Conservation (phyloP, 129 eudicot species). For the Erigeron canadensis region DNA sequence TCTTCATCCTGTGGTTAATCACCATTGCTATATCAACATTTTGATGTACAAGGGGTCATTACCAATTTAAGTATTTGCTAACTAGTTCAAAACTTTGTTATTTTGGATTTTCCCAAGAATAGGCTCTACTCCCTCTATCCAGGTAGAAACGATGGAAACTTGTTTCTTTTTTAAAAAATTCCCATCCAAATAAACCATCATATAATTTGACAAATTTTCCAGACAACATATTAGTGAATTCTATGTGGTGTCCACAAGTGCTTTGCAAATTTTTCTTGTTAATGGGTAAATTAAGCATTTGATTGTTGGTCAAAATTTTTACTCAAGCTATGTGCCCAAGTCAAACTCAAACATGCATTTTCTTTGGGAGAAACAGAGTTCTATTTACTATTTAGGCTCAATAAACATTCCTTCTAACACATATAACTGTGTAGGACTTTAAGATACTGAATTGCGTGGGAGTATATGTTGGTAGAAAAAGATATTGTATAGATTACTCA, state of each 20-base stretch:
- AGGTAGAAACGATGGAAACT: no score
- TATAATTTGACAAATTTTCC: not conserved
- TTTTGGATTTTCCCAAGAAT: no score
- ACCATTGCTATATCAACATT: slow-evolving; percentile 7
- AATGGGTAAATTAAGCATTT: not conserved
- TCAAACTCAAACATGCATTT: slow-evolving; percentile 9
- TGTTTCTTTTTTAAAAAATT: no score
- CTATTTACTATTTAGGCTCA: not conserved
- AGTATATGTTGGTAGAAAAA: no score
- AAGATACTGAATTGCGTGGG: not conserved
- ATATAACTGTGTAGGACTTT: not conserved
- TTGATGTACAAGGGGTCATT: no score
- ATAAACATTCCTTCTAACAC: not conserved
- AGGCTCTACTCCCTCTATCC: no score
- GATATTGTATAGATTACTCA: no score
- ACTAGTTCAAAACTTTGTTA: no score
- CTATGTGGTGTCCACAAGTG: not conserved
- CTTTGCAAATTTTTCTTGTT: not conserved
- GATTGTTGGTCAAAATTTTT: not conserved
- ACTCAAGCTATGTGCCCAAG: not conserved
- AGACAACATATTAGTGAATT: not conserved
- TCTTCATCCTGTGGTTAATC: slow-evolving; percentile 73
- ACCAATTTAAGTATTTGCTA: no score
- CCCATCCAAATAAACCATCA: no score
- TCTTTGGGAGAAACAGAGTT: not conserved